Conservation (phyloP, 1,284 basidiomycete species). For the Volvariella surrecta region DNA sequence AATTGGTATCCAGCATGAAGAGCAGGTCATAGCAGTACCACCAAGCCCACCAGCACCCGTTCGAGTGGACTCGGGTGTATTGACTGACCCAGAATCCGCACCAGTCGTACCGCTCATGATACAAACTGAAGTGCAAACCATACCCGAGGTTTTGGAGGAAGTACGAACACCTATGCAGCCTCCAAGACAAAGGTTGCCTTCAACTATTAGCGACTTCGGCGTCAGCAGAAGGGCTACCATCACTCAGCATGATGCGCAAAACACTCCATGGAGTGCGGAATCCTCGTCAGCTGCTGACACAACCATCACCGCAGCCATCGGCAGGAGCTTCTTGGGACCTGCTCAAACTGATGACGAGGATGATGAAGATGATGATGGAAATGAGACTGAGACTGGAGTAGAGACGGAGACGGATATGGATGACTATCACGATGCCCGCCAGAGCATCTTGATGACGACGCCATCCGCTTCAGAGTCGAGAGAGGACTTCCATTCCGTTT, state of each 20-base stretch:
- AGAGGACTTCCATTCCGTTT: constrained; percentile 71
- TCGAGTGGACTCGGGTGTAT: constrained; percentile 25
- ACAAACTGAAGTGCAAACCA: constrained; percentile 33
- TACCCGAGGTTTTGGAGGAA: constrained; percentile 12
- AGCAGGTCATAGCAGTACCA: constrained; percentile 11
- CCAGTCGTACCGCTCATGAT: constrained; percentile 16
- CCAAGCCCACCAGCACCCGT: constrained; percentile 12
- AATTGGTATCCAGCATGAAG: constrained; percentile 32
- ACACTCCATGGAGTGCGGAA: constrained; percentile 12
- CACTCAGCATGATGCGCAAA: constrained; percentile 33
- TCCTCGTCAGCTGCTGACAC: constrained; percentile 35
- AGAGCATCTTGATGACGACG: constrained; percentile 60
- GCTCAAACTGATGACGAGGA: constrained; percentile 22
- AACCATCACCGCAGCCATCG: constrained; percentile 32
- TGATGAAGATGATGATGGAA: constrained; percentile 41
- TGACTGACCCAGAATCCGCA: constrained; percentile 29
- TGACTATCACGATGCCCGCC: constrained; percentile 77
- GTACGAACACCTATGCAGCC: constrained; percentile 1
- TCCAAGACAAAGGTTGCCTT: constrained; percentile 13
- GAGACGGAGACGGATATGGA: constrained; percentile 64
- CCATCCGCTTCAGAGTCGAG: constrained; percentile 36
- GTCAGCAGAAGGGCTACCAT: constrained; percentile 34
- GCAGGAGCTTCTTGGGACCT: constrained; percentile 25
- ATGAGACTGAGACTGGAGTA: constrained; percentile 52
- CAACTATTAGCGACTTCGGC: constrained; percentile 15